Evolutionary conservation across 495 filamentous ascomycete genomes (phyloP).

Genomic region (Tuber calosporum): DNA sequence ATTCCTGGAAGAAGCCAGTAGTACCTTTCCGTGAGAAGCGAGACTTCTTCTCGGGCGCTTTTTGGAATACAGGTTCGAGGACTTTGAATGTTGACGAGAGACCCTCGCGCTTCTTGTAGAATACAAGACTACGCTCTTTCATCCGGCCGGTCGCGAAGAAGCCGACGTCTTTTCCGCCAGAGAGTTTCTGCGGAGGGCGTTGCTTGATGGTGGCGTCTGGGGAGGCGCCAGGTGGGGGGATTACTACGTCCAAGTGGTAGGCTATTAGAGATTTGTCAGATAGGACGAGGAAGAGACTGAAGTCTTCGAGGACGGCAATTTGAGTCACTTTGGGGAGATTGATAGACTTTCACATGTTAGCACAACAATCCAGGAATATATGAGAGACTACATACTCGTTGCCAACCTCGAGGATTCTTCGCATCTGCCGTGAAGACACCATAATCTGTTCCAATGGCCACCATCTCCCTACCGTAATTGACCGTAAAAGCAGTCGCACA

Average conservation of each 20-base stretch:
- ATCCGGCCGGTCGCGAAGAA: slow-evolving; percentile 93
- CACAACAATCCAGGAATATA: slow-evolving; percentile 15
- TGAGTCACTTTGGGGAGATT: slow-evolving; percentile 72
- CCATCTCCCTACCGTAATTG: slow-evolving; percentile 73
- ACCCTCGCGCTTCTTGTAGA: slow-evolving; percentile 94
- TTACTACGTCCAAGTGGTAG: slow-evolving; percentile 85
- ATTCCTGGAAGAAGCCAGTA: slow-evolving; percentile 96
- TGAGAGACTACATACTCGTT: slow-evolving; percentile 50
- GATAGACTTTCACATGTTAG: slow-evolving; percentile 54
- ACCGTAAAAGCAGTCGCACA: slow-evolving; percentile 84
- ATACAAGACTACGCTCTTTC: slow-evolving; percentile 89
- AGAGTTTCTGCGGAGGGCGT: slow-evolving; percentile 82
- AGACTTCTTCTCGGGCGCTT: slow-evolving; percentile 66
- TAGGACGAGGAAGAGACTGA: slow-evolving; percentile 82
- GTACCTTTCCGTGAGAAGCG: slow-evolving; percentile 60
- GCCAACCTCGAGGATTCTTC: slow-evolving; percentile 82
- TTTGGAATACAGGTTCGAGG: slow-evolving; percentile 89
- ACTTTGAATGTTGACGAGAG: slow-evolving; percentile 91
- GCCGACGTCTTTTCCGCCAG: slow-evolving; percentile 77
- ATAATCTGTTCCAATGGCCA: slow-evolving; percentile 90
- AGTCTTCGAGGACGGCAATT: slow-evolving; percentile 90
- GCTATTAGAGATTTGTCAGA: slow-evolving; percentile 86
- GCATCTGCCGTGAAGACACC: slow-evolving; percentile 84
- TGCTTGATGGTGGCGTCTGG: slow-evolving; percentile 45
- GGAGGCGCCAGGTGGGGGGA: slow-evolving; percentile 49